Conservation (phyloP, 164 flowering plant species). For the Pachysandra terminalis region DNA sequence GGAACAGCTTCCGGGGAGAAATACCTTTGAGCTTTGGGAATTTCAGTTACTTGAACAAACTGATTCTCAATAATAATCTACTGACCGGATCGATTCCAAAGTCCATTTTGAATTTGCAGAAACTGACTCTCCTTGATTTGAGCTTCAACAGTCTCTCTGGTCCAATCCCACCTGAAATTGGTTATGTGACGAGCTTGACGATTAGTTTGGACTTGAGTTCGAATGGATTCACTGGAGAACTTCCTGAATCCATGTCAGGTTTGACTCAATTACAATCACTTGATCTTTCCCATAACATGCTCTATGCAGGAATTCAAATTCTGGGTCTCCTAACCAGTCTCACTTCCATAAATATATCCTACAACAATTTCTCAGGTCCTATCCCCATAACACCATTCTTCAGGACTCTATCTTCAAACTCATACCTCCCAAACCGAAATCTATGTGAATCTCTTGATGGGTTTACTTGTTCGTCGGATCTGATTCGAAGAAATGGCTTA, state of each 20-base stretch:
- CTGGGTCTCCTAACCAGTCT: slow-evolving; percentile 72
- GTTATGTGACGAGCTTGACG: slow-evolving; percentile 71
- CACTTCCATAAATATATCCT: slow-evolving; percentile 75
- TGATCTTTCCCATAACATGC: slow-evolving; percentile 74
- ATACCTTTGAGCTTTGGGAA: slow-evolving; percentile 82
- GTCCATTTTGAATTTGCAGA: slow-evolving; percentile 60
- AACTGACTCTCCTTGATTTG: slow-evolving; percentile 81
- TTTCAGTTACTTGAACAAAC: slow-evolving; percentile 86
- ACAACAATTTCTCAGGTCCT: slow-evolving; percentile 90
- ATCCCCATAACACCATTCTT: slow-evolving; percentile 85
- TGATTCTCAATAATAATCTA: slow-evolving; percentile 76
- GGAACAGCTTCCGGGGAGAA: slow-evolving; percentile 77
- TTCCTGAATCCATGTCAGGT: slow-evolving; percentile 66
- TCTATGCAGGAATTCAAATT: slow-evolving; percentile 57
- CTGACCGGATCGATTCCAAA: slow-evolving; percentile 67
- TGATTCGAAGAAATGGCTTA: slow-evolving; percentile 31
- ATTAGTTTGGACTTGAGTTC: slow-evolving; percentile 82
- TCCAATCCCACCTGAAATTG: slow-evolving; percentile 72
- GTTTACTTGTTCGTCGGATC: slow-evolving; percentile 57
- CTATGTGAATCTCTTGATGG: slow-evolving; percentile 82
- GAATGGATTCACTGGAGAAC: slow-evolving; percentile 63
- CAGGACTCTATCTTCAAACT: slow-evolving; percentile 52
- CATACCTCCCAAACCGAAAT: slow-evolving; percentile 53
- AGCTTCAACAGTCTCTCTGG: slow-evolving; percentile 81
- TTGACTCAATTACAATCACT: slow-evolving; percentile 82